Percentiles rank a stretch among this genome's conserved stretches.
Evolutionary conservation across 352 stramenopile species (phyloP).

Genomic region (Phytophthora hybrid): DNA sequence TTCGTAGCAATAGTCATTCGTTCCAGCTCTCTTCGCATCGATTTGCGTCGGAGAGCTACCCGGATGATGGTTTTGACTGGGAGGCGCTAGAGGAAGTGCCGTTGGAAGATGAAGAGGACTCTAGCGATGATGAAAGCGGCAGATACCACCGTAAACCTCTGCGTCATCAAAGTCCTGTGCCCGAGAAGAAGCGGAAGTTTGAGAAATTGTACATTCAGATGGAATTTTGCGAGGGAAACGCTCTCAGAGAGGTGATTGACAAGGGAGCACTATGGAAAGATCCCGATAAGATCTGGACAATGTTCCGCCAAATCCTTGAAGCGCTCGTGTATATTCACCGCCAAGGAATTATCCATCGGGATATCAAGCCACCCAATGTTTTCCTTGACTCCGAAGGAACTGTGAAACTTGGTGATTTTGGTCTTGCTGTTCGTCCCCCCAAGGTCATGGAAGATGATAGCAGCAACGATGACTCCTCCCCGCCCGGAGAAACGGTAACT

Average conservation of each 20-base stretch:
- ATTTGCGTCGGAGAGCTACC: conserved; percentile 46
- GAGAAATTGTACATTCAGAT: conserved; percentile 95
- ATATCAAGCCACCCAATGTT: conserved; percentile 95
- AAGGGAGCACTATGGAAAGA: conserved; percentile 83
- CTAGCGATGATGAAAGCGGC: conserved; percentile 41
- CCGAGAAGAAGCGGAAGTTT: conserved; percentile 51
- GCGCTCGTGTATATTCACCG: conserved; percentile 96
- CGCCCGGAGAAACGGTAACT: conserved; percentile 30
- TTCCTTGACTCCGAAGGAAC: conserved; percentile 94
- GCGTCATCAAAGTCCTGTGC: conserved; percentile 29
- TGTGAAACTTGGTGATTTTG: conserved; percentile 96
- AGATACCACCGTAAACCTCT: conserved; percentile 23
- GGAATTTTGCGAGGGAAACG: conserved; percentile 96
- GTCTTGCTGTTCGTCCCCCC: conserved; percentile 89
- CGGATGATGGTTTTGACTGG: conserved; percentile 79
- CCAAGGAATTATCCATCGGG: conserved; percentile 94
- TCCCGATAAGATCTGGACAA: conserved; percentile 93
- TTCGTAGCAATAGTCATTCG: conserved; percentile 53
- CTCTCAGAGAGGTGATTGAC: conserved; percentile 95
- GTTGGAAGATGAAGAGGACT: conserved; percentile 46
- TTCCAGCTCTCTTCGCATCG: conserved; percentile 46
- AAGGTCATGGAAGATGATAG: conserved; percentile 58
- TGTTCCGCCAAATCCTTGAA: conserved; percentile 96
- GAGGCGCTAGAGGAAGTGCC: conserved; percentile 67
- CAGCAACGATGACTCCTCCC: conserved; percentile 31